Base-by-base conservation (phyloP, 257 asterid species). In the Nicotiana paniculata region DNA sequence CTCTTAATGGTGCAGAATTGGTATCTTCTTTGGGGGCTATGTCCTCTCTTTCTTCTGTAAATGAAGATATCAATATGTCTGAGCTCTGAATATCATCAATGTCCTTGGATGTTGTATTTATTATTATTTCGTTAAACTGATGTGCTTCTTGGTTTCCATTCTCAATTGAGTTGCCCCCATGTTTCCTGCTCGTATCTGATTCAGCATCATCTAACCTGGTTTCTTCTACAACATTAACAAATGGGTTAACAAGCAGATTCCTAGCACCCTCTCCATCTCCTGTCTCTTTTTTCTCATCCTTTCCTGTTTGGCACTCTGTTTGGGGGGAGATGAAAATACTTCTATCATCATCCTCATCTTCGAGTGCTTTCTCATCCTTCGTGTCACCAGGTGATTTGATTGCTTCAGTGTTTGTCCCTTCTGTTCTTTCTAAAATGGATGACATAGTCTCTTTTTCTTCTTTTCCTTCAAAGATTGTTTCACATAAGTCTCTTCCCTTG, bases 211-310 rank as follows among this genome's bases (percentile, higher is more conserved):
- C 72, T 78, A 51, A 59, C 39, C 72, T 35, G 55, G 39, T 78
- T 43, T 78, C 82, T 59, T 78, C 82, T 59, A 15, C 55, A 57
- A 63, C 53, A 37, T 59, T 24, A 43, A 21, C 15, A 35, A 78
- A 59, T 59, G 82, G 51, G 72, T 63, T 35, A 63, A 13, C 72
- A 57, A 78, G 33, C 82, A 78, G 37, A 78, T 54, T 57, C n/a
- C 33, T 35, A 57, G 55, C 55, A 57, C n/a, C 32, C 55, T 55
- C 33, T 58, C 81, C 66, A 77, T 33, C 69, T 54, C 54, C 55
- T 69, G 55, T 69, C 77, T 39, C 77, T 11, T 39, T 69, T 69
- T 69, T 39, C 77, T 69, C 57, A 3, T 69, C 77, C 57, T 69
- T 55, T 69, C 55, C 77, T n/a, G 33, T 21, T 70, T 70, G 77